Evolutionary conservation across 148 eudicot species (phyloP), one percentile per base, ranked within the genome.

Genomic region (Silene conica): DNA sequence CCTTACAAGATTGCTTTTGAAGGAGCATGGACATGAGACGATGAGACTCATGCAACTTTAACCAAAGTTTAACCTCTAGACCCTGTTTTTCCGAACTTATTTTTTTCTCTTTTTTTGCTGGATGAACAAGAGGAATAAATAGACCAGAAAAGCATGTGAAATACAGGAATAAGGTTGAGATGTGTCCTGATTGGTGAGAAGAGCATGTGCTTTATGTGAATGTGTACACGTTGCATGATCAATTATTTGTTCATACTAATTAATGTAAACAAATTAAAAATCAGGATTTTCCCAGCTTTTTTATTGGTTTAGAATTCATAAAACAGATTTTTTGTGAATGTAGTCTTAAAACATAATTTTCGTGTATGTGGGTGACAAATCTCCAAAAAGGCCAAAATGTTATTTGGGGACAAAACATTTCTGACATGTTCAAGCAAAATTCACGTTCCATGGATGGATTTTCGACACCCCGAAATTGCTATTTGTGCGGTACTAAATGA

Each of bases 61-160:
- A 34, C 41, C 41, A 34, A 34, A 5, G 2, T 34, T 34, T 34
- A 34, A 34, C 41, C 6, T 2, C 41, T 34, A 34, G 4, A 34
- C 41, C 4, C 4, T 5, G 4, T 5, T 3, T 5, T 34, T 2
- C 2, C 28, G 28, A 2, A 2, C 28, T 26, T 26, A 1, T 26
- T 26, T 26, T 26, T 1, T 2, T 6, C 41, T 0, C 41, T 34
- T 0, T 2, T 34, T 34, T 57, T 64, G n/a, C 8, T 25, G n/a
- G n/a, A 55, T 0, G 46, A 64, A 43, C 38, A 70, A 50, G 50
- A 74, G 34, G 23, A 74, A 50, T 25, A 62, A 63, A 73, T 55
- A 69, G 69, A 73, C 45, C 71, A 71, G 58, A 45, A 25, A 55
- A 50, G 38, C 82, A 80, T 75, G 82, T 80, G 82, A 80, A 38